Evolutionary conservation across 257 asterid genomes (phyloP).

Genomic region (Solanum habrochaites): DNA sequence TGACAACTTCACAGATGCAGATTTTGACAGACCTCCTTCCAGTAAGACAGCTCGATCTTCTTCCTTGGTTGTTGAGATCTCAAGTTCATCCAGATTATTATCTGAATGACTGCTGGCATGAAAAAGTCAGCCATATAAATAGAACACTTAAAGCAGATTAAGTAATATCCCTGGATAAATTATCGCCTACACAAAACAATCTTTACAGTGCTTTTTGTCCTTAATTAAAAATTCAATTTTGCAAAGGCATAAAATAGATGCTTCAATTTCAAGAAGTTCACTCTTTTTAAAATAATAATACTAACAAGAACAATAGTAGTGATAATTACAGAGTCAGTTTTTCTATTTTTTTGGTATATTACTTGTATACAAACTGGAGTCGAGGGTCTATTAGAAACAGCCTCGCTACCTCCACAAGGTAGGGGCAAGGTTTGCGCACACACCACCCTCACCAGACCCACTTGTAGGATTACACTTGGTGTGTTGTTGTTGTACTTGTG

Average conservation of each 20-base stretch:
- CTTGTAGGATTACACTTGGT: neutral
- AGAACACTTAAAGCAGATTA: neutral
- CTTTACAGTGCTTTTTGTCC: neutral
- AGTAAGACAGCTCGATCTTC: conserved; percentile 69
- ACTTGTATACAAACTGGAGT: neutral
- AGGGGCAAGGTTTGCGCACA: neutral
- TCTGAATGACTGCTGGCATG: conserved; percentile 64
- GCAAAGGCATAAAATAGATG: neutral
- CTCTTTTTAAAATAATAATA: neutral
- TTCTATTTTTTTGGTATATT: neutral
- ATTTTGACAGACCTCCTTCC: conserved; percentile 82
- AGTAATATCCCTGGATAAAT: neutral
- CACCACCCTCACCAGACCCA: neutral
- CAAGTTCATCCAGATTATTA: conserved; percentile 57
- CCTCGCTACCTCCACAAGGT: neutral
- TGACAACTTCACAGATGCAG: conserved; percentile 48
- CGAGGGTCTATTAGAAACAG: neutral
- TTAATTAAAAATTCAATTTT: neutral
- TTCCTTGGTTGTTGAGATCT: conserved; percentile 50
- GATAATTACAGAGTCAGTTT: neutral
- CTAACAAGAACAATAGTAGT: neutral
- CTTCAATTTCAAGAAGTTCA: neutral
- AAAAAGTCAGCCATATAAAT: conserved; percentile 12
- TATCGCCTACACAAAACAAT: neutral
- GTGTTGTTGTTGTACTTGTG: neutral